Conservation (phyloP, 2,329 filamentous ascomycete species). For the Xylariaceae sp. region DNA sequence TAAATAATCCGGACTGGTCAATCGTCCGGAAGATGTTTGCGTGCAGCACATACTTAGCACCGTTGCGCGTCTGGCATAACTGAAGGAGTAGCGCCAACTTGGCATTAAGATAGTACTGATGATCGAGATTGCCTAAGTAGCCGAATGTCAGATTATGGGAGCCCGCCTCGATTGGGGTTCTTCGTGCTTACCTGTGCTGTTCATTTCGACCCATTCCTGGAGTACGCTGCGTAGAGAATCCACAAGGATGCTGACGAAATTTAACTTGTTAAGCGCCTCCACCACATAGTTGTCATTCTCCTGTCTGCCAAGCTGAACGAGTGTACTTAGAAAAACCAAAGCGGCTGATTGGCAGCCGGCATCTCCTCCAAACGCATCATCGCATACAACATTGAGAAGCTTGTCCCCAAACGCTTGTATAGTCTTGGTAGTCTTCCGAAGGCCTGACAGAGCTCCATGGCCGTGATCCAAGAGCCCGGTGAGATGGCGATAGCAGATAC, state of each 20-base stretch:
- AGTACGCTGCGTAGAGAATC: slow-evolving; percentile 84
- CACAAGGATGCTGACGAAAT: slow-evolving; percentile 89
- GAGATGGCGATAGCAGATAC: slow-evolving; percentile 87
- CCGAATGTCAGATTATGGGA: slow-evolving; percentile 22
- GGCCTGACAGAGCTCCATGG: slow-evolving; percentile 52
- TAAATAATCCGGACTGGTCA: slow-evolving; percentile 82
- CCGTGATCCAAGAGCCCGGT: slow-evolving; percentile 68
- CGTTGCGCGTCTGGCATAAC: slow-evolving; percentile 81
- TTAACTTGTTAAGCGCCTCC: slow-evolving; percentile 80
- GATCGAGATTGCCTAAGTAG: slow-evolving; percentile 46
- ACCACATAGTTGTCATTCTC: slow-evolving; percentile 78
- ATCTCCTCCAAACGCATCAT: slow-evolving; percentile 89
- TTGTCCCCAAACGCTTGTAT: slow-evolving; percentile 73
- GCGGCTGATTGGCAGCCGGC: slow-evolving; percentile 83
- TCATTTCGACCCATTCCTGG: slow-evolving; percentile 68
- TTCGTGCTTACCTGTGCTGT: slow-evolving; percentile 57
- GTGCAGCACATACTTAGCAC: slow-evolving; percentile 85
- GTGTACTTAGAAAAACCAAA: slow-evolving; percentile 78
- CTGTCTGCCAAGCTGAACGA: slow-evolving; percentile 75
- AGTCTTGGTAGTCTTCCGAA: slow-evolving; percentile 72
- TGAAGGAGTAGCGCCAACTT: slow-evolving; percentile 83
- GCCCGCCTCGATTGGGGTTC: slow-evolving; percentile 7
- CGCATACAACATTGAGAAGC: slow-evolving; percentile 84
- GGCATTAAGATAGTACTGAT: slow-evolving; percentile 66
- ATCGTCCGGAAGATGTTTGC: slow-evolving; percentile 85